Evolutionary conservation across 257 asterid genomes (phyloP).

Genomic region (Solanum peruvianum): DNA sequence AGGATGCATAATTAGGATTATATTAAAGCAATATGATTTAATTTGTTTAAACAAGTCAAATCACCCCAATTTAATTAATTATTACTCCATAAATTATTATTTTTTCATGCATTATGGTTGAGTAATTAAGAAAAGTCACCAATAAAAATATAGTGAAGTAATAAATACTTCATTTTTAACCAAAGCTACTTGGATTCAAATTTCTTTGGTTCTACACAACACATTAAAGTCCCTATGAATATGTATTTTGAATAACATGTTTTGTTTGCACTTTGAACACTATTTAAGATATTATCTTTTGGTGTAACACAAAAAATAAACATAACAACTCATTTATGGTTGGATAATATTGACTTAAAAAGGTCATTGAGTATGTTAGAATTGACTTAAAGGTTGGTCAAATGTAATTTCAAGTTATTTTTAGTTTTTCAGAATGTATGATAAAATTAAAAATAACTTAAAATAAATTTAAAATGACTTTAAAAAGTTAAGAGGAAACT

Average conservation of each 20-base stretch:
- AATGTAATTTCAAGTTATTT: too few relatives aligned
- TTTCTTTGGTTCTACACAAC: too few relatives aligned
- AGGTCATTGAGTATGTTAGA: fast-evolving
- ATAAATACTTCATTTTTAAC: too few relatives aligned
- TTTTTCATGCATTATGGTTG: not conserved
- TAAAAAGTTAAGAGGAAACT: too few relatives aligned
- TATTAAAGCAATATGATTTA: not conserved
- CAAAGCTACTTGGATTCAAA: not conserved
- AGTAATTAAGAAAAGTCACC: too few relatives aligned
- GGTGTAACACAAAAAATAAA: not conserved
- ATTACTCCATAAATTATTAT: too few relatives aligned
- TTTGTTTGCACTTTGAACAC: not conserved
- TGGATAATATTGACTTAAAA: not conserved
- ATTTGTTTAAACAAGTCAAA: not conserved
- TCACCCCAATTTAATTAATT: not conserved
- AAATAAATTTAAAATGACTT: too few relatives aligned
- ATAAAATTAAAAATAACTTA: too few relatives aligned
- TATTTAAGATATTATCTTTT: not conserved
- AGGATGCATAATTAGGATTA: not conserved
- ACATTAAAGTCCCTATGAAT: not conserved
- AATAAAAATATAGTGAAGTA: too few relatives aligned
- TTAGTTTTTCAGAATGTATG: too few relatives aligned
- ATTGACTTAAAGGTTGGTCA: too few relatives aligned
- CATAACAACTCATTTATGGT: not conserved
- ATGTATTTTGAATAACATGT: not conserved